Evolutionary conservation across 352 stramenopile genomes (phyloP).

Genomic region (Phytophthora colocasiae): DNA sequence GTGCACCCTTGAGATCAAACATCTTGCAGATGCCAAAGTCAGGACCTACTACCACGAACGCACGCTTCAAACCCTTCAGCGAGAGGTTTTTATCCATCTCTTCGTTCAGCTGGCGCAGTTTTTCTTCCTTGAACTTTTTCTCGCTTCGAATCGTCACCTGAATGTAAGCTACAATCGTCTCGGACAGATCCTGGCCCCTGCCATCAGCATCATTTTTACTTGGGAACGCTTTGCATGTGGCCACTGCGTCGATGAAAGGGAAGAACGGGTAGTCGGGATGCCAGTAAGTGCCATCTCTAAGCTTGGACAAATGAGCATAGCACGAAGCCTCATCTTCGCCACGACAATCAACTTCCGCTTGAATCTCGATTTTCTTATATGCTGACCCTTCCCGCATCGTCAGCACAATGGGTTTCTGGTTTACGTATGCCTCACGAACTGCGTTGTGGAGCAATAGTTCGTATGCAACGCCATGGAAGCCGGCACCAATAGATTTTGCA

Average conservation of each 20-base stretch:
- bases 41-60: conserved; percentile 22
- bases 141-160: neutral
- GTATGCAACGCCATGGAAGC: neutral
- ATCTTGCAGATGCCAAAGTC: conserved; percentile 14
- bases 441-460: neutral
- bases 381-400: neutral
- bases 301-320: neutral
- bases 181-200: too few species aligned
- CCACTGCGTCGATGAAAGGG: neutral
- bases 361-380: neutral
- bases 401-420: neutral
- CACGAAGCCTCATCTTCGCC: neutral
- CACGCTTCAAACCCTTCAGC: conserved; percentile 21
- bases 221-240: neutral
- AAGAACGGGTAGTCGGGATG: neutral
- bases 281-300: neutral
- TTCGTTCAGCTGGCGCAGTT: neutral
- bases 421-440: neutral
- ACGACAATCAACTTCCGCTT: neutral
- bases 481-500: neutral
- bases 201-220: neutral
- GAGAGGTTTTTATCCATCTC: conserved; percentile 19
- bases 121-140: neutral
- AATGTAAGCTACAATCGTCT: neutral
- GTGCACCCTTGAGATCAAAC: conserved; percentile 20